These are phyloP conservation scores for Artemisia annua DNA, from an alignment of 129 eudicot species.

Conservation along the genomic window DNA sequence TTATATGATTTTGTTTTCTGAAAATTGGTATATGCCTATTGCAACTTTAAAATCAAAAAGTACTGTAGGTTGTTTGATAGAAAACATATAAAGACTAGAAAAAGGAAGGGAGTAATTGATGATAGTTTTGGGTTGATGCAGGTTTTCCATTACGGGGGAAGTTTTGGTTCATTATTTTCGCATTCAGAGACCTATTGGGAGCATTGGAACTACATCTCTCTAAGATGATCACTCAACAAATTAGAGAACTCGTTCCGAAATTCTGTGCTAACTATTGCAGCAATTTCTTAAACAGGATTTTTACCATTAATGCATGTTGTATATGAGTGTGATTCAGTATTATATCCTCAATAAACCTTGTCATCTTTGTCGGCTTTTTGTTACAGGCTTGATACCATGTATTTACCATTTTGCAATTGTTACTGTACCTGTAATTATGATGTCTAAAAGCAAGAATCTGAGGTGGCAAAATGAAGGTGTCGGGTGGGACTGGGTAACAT, in stretches of 20 bases:
- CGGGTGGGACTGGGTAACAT: not conserved
- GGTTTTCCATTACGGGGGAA: conserved; percentile 14
- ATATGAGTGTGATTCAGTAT: conserved; percentile 9
- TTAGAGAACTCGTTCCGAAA: conserved; percentile 7
- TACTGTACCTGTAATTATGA: not conserved
- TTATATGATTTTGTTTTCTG: too few relatives aligned
- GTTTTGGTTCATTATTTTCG: conserved; percentile 18
- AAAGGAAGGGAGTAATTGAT: too few relatives aligned
- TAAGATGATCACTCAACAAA: conserved; percentile 12
- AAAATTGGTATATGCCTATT: too few relatives aligned
- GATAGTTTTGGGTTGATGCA: not conserved
- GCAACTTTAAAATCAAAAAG: not conserved
- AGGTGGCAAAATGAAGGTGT: not conserved
- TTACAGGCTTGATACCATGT: not conserved
- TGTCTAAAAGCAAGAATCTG: not conserved
- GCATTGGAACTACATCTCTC: not conserved
- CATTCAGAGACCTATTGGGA: conserved; percentile 6
- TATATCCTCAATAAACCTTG: not conserved
- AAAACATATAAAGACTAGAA: too few relatives aligned
- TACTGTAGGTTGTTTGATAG: not conserved
- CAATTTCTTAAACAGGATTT: conserved; percentile 11
- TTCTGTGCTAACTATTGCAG: not conserved
- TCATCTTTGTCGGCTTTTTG: not conserved
- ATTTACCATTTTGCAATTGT: not conserved
- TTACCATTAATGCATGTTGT: conserved; percentile 3